phyloP scores from a whole-genome alignment of 2,329 filamentous ascomycete genomes.

The Colletotrichum scovillei region DNA sequence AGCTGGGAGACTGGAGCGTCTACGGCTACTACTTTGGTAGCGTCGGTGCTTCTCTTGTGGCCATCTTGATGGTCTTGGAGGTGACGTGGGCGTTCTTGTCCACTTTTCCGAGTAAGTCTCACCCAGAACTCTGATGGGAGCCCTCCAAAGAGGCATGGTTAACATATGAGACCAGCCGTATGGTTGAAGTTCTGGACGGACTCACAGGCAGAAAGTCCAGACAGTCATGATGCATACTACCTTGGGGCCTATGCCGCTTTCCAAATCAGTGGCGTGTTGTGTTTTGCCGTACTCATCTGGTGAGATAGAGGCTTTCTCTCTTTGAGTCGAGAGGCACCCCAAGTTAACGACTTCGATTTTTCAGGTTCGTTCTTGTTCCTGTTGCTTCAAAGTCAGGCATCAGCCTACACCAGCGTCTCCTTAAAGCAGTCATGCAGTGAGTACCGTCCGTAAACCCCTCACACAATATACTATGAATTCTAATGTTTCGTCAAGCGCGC shows the following conservation, averaged over 20 bases:
- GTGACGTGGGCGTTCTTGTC: slow-evolving; percentile 38
- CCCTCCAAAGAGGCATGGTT: not conserved
- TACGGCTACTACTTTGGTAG: slow-evolving; percentile 43
- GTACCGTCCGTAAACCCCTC: not conserved
- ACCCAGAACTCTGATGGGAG: too few relatives aligned
- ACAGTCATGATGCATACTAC: slow-evolving; percentile 37
- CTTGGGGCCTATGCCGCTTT: slow-evolving; percentile 38
- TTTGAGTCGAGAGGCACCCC: too few relatives aligned
- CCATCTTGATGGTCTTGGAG: slow-evolving; percentile 36
- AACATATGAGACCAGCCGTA: slow-evolving; percentile 33
- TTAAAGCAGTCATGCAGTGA: slow-evolving; percentile 31
- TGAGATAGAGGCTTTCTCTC: not conserved
- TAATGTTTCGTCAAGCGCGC: slow-evolving; percentile 15
- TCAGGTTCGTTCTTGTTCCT: slow-evolving; percentile 29
- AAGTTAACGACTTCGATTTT: not conserved
- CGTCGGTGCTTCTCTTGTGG: slow-evolving; percentile 25
- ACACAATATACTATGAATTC: not conserved
- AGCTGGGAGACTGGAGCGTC: slow-evolving; percentile 43
- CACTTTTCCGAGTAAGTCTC: slow-evolving; percentile 37
- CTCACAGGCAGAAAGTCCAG: slow-evolving; percentile 27
- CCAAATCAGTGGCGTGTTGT: slow-evolving; percentile 19
- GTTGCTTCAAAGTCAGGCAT: slow-evolving; percentile 31
- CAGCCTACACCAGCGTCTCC: slow-evolving; percentile 28
- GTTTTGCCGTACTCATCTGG: slow-evolving; percentile 33
- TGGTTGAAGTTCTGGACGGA: slow-evolving; percentile 46